Evolutionary conservation across 768 basidiomycete genomes (phyloP), one percentile per base, ranked within the genome.

Genomic region (Kondoa malvinella): DNA sequence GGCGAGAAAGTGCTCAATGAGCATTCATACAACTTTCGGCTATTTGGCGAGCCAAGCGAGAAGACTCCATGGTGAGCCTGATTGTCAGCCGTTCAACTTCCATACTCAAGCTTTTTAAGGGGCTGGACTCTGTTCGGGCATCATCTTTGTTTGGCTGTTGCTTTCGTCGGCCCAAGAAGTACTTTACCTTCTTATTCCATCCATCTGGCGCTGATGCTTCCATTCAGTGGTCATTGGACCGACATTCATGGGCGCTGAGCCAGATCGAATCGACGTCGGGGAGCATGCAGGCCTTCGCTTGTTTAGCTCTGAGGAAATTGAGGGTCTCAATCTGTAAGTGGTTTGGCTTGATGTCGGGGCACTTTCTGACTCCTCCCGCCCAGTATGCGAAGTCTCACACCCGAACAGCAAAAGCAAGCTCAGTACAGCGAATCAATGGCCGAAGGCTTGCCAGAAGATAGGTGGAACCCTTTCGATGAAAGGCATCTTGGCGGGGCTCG

Each of bases 381-480:
- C 21, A 50, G 40, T 64, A 75, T 76, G 75, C 61, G 72, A 56
- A 57, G 50, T 21, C 65, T 76, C 56, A 66, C 67, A 29, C 65
- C 68, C 27, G 73, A 73, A 33, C 69, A 71, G 40, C 72, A 72
- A 58, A 66, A 70, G 65, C 31, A 69, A 64, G 75, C 75, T n/a
- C 72, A 73, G 63, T n/a, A 74, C 27, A 69, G 65, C 60, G 69
- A 67, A 65, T 69, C 66, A 27, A 71, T 75, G 71, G 67, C 32
- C n/a, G 70, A 70, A 2, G 70, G 68, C 14, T 65, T 74, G 15
- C 64, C 71, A 2, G 72, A 74, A 63, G 74, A 73, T 30, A 57
- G 75, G 26, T 76, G 75, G 75, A 76, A 76, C 65, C 74, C 74
- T 2, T 74, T 74, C 56, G 75, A 76, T 66, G 74, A 76, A 67